A percentile compares a stretch with the other conserved stretches of the same genome.
These are phyloP conservation scores for Cystobasidium sp. DNA, from an alignment of 1,284 basidiomycete genomes.

Conservation along the genomic window DNA sequence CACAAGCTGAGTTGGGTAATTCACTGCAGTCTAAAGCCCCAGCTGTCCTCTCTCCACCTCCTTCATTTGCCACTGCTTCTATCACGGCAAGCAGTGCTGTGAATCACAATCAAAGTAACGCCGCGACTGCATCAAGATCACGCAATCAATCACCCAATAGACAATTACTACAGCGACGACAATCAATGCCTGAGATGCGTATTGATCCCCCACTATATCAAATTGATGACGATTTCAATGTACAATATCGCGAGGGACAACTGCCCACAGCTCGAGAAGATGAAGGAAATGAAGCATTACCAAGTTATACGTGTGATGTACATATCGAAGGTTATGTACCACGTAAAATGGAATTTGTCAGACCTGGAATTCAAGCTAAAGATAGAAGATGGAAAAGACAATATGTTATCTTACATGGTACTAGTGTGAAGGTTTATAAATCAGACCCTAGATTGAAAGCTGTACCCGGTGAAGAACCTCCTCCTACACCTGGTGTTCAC, in stretches of 20 bases:
- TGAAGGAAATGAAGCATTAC: conserved; percentile 81
- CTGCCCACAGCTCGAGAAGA: conserved; percentile 61
- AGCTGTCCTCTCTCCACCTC: neutral
- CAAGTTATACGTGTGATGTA: conserved; percentile 81
- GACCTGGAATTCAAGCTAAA: conserved; percentile 81
- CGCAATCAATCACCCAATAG: neutral
- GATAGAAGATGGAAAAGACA: conserved; percentile 90
- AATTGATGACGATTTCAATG: conserved; percentile 55
- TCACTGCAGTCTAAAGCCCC: conserved; percentile 20
- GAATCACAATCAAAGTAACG: too few relatives aligned
- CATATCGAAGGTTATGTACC: conserved; percentile 84
- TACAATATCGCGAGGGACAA: conserved; percentile 51
- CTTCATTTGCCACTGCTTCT: neutral
- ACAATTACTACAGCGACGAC: conserved; percentile 55
- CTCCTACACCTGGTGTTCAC: conserved; percentile 29
- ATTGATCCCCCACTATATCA: conserved; percentile 58
- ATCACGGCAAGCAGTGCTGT: neutral
- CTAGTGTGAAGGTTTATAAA: conserved; percentile 81
- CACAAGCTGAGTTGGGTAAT: conserved; percentile 28
- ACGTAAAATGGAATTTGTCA: conserved; percentile 90
- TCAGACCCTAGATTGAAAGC: conserved; percentile 59
- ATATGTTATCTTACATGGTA: conserved; percentile 91
- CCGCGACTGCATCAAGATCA: neutral
- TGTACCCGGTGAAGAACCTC: conserved; percentile 36
- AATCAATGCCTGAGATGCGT: conserved; percentile 59